Evolutionary conservation across 2,329 filamentous ascomycete species (phyloP).

Genomic region (Penicillium palitans): DNA sequence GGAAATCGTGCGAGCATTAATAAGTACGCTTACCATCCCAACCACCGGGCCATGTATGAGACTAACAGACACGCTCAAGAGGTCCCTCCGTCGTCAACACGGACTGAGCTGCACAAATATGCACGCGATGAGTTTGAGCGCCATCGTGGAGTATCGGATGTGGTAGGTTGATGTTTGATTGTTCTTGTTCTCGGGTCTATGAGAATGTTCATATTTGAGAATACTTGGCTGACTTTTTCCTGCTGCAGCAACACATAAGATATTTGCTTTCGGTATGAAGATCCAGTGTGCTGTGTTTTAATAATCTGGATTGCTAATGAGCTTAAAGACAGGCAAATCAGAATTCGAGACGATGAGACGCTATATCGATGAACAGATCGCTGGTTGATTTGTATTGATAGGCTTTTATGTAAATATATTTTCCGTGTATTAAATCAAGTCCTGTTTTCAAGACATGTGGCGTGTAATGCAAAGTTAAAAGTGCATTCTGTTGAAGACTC

Average conservation of each 20-base stretch:
- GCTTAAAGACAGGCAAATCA: conserved; percentile 45
- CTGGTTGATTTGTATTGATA: conserved; percentile 16
- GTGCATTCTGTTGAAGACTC: not conserved
- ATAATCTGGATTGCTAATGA: conserved; percentile 6
- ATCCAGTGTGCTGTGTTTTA: not conserved
- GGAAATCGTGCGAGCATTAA: conserved; percentile 43
- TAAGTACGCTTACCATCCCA: conserved; percentile 31
- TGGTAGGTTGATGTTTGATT: conserved; percentile 31
- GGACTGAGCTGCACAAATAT: conserved; percentile 44
- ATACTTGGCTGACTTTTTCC: not conserved
- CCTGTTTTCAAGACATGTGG: not conserved
- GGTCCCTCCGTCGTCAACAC: conserved; percentile 42
- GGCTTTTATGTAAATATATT: conserved; percentile 1
- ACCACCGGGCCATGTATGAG: not conserved
- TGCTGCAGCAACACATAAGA: conserved; percentile 43
- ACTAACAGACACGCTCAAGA: conserved; percentile 30
- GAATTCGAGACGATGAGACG: conserved; percentile 50
- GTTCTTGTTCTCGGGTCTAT: not conserved
- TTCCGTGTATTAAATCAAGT: not conserved
- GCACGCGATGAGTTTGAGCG: conserved; percentile 48
- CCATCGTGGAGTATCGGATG: conserved; percentile 44
- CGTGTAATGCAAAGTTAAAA: not conserved
- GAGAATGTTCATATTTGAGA: not conserved
- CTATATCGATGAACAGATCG: conserved; percentile 48
- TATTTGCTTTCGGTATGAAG: conserved; percentile 45